Percentiles rank a stretch among this genome's conserved stretches.
These are phyloP conservation scores for Talaromyces ruber DNA, from an alignment of 495 filamentous ascomycete genomes.

Conservation along the genomic window DNA sequence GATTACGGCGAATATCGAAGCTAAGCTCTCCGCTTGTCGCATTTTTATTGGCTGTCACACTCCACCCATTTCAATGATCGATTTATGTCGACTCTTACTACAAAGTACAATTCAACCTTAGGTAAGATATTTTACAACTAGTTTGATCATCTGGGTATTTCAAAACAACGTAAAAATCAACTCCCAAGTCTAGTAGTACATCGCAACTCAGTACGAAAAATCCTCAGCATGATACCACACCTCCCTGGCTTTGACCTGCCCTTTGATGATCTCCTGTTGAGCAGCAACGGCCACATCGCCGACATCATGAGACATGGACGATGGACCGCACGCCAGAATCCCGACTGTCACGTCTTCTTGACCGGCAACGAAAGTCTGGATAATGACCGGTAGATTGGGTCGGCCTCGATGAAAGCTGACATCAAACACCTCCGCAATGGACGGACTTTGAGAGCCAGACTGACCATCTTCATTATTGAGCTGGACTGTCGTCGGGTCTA, in stretches of 20 bases:
- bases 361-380: slow-evolving; percentile 16
- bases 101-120: neutral
- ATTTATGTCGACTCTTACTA: neutral
- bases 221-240: slow-evolving; percentile 45
- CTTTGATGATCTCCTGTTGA: slow-evolving; percentile 29
- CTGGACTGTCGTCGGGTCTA: neutral
- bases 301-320: slow-evolving; percentile 39
- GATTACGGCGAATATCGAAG: neutral
- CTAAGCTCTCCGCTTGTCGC: neutral
- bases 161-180: neutral
- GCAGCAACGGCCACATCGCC: slow-evolving; percentile 39
- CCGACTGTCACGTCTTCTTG: slow-evolving; percentile 23
- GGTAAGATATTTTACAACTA: neutral
- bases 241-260: slow-evolving; percentile 26
- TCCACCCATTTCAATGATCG: neutral
- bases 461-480: neutral
- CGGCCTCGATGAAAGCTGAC: slow-evolving; percentile 9
- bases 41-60: neutral
- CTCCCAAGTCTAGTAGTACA: neutral
- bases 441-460: neutral
- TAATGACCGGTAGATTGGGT: slow-evolving; percentile 28
- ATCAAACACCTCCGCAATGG: neutral
- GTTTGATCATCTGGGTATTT: neutral
- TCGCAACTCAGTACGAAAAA: slow-evolving; percentile 29
- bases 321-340: slow-evolving; percentile 43